Percentiles rank a stretch among this genome's conserved stretches.
Evolutionary conservation across 31 red algal genomes (phyloP).

Genomic region (Odonthalia washingtoniensis): DNA sequence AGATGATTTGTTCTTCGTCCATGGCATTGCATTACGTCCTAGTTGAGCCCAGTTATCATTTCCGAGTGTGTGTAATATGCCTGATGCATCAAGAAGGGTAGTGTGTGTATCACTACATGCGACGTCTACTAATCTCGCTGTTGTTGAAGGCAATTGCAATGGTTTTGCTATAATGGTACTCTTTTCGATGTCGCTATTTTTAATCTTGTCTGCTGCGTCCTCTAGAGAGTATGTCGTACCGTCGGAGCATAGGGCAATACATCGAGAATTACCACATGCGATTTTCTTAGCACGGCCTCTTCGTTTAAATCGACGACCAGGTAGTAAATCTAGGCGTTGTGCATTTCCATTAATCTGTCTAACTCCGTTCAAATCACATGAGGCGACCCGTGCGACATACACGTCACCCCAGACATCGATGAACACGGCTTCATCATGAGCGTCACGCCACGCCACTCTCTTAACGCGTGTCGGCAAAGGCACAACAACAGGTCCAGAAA

Average conservation of each 20-base stretch:
- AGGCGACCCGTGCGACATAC: neutral
- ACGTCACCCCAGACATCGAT: neutral
- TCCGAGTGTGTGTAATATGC: constrained; percentile 52
- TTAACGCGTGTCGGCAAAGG: neutral
- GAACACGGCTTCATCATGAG: neutral
- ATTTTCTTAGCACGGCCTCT: neutral
- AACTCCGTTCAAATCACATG: neutral
- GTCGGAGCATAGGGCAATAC: neutral
- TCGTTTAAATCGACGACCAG: neutral
- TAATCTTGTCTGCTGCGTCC: too few relatives aligned
- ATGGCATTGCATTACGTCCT: constrained; percentile 65
- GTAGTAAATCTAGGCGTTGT: neutral
- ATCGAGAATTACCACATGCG: neutral
- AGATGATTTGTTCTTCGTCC: constrained; percentile 23
- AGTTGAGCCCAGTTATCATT: constrained; percentile 79
- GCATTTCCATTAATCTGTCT: neutral
- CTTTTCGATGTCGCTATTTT: neutral
- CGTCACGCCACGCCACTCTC: neutral
- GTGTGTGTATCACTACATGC: constrained; percentile 76
- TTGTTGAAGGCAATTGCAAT: neutral
- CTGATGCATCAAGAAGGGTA: constrained; percentile 51
- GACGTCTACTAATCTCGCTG: neutral
- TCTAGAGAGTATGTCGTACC: neutral
- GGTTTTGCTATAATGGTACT: neutral
- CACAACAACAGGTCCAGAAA: neutral